A percentile compares a stretch with the other conserved stretches of the same genome.
Evolutionary conservation across 495 filamentous ascomycete species (phyloP).

Genomic region (Jackrogersella multiformis): DNA sequence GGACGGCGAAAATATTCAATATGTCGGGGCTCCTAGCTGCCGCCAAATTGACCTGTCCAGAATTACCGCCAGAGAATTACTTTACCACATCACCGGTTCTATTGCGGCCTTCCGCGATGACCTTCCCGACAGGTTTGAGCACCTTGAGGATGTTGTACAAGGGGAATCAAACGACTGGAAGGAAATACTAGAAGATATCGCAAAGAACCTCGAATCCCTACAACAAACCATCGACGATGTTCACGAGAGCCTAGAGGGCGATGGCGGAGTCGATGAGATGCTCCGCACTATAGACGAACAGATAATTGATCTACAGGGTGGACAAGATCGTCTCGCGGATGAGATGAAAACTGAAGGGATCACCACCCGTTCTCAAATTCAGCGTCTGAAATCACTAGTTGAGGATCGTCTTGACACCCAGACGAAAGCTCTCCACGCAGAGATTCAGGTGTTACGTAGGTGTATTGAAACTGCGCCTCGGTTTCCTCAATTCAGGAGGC

Average conservation of each 20-base stretch:
- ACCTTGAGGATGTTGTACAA: neutral
- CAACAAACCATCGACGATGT: neutral
- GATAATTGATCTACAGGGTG: neutral
- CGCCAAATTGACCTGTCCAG: neutral
- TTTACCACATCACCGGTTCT: neutral
- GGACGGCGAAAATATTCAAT: neutral
- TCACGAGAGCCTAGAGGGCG: neutral
- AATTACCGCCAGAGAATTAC: neutral
- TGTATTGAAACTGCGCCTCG: neutral
- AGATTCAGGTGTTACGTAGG: neutral
- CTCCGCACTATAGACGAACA: neutral
- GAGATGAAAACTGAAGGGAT: neutral
- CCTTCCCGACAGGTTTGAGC: neutral
- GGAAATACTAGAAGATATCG: conserved; percentile 5
- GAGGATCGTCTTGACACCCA: neutral
- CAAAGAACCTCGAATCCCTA: neutral
- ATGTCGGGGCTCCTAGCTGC: neutral
- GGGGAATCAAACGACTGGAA: conserved; percentile 6
- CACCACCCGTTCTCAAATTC: neutral
- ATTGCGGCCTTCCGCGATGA: neutral
- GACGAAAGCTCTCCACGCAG: neutral
- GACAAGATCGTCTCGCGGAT: neutral
- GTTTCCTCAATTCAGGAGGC: conserved; percentile 14
- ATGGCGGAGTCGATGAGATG: neutral
- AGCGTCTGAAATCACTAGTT: neutral